These are phyloP conservation scores for Flaveria sonorensis DNA, from an alignment of 129 eudicot genomes.

Conservation along the genomic window DNA sequence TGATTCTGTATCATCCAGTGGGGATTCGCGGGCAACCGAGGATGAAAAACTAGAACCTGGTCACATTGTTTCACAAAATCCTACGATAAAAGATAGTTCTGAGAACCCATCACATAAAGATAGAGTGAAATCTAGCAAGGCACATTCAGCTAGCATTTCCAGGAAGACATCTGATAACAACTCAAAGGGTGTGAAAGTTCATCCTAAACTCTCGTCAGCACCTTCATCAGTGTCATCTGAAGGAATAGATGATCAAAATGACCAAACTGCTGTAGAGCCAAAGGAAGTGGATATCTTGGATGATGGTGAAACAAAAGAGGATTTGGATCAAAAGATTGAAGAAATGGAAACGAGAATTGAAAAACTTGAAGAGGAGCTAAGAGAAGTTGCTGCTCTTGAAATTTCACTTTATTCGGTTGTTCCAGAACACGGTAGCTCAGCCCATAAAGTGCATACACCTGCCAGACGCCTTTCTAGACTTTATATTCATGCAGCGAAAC, in stretches of 20 bases:
- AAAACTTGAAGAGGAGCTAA: constrained; percentile 85
- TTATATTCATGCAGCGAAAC: constrained; percentile 87
- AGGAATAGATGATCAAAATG: constrained; percentile 48
- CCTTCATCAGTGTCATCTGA: constrained; percentile 73
- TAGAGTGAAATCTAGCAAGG: constrained; percentile 46
- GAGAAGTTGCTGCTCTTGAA: constrained; percentile 98
- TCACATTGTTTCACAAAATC: constrained; percentile 38
- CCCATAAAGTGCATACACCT: constrained; percentile 97
- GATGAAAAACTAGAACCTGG: constrained; percentile 64
- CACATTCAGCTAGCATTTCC: constrained; percentile 35
- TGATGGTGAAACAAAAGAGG: constrained; percentile 60
- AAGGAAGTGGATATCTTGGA: constrained; percentile 47
- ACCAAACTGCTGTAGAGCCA: constrained; percentile 40
- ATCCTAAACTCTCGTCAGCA: constrained; percentile 67
- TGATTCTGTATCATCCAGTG: constrained; percentile 80
- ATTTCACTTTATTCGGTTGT: constrained; percentile 86
- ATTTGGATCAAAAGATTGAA: constrained; percentile 53
- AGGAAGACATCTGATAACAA: constrained; percentile 50
- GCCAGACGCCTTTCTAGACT: constrained; percentile 97
- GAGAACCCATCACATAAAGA: constrained; percentile 33
- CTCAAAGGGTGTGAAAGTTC: constrained; percentile 48
- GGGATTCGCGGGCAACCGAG: constrained; percentile 64
- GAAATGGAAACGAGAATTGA: constrained; percentile 83
- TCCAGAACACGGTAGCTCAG: constrained; percentile 93
- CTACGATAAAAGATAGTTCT: constrained; percentile 35